Evolutionary conservation across 2,329 filamentous ascomycete species (phyloP), one percentile per base, ranked within the genome.

Genomic region (Ophiostoma quercus): DNA sequence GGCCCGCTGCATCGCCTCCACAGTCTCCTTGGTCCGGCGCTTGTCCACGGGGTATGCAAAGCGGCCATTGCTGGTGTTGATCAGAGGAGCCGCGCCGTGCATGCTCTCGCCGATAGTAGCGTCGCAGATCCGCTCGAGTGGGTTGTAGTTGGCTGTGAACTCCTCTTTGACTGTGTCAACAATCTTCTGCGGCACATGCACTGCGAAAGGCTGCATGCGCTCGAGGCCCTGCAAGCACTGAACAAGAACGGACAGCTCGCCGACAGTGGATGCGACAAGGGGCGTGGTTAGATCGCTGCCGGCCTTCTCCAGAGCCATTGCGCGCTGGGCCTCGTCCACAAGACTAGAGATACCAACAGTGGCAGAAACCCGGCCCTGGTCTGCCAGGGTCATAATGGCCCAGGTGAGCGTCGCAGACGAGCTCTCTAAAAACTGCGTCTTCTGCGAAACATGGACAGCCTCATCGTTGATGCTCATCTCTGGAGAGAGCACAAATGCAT

Each of bases 1-100:
- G 0, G 85, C 83, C 1, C 65, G 72, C 11, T 80, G 79, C 75
- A 87, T 78, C 0, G 75, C 74, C 5, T 81, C 78, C 0, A 82
- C 78, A 22, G 79, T 86, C 14, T 81, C 79, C 68, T 78, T 79
- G 1, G 77, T 85, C 1, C 79, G 79, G 11, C 78, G 81, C 72
- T 83, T 85, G 2, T 82, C 78, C 5, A 76, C 71, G 0, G 81
- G 81, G 70, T 83, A 82, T 1, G 72, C 70, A 70, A 87, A 85
- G 68, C 76, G 81, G 0, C 76, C 76, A 3, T 76, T 76, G 0
- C 77, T 76, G 0, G 80, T 80, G 8, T 79, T 74, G 19, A 75
- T 78, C 1, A 80, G 69, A 4, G 71, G 71, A 1, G 71, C 73
- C 1, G 75, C 12, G 0, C 12, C 11, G 12, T 39, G 6, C 3